These are phyloP conservation scores for Lactifluus volemus DNA, from an alignment of 768 basidiomycete species.

Conservation along the genomic window DNA sequence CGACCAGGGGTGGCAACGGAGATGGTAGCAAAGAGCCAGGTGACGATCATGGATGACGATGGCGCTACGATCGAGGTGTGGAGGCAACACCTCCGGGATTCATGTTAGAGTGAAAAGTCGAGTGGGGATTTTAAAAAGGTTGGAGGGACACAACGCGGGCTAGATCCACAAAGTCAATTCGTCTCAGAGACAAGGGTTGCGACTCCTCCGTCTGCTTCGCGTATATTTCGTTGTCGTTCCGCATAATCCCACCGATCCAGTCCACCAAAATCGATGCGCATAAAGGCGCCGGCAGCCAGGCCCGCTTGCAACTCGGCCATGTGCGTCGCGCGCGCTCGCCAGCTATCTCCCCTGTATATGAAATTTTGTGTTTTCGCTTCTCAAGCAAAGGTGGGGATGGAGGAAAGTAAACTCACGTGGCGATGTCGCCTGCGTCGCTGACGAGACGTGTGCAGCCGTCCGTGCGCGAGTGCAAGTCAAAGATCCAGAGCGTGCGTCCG, in stretches of 20 bases:
- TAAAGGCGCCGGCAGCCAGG: conserved; percentile 49
- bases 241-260: conserved; percentile 62
- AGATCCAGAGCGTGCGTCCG: conserved; percentile 68
- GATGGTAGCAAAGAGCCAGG: too few relatives aligned
- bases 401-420: conserved; percentile 61
- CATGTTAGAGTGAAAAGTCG: too few relatives aligned
- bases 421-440: conserved; percentile 44
- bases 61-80: too few relatives aligned
- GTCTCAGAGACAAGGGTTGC: neutral
- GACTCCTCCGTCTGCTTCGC: conserved; percentile 34
- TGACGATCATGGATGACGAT: too few relatives aligned
- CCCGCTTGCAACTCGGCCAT: conserved; percentile 67
- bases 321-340: conserved; percentile 63
- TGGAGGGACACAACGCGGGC: too few relatives aligned
- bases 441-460: conserved; percentile 66
- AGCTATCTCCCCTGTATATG: conserved; percentile 63
- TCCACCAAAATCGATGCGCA: conserved; percentile 71
- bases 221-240: conserved; percentile 56
- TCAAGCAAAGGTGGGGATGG: too few relatives aligned
- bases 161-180: neutral
- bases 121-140: too few relatives aligned
- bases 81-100: too few relatives aligned
- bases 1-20: too few relatives aligned
- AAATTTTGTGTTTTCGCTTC: neutral
- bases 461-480: conserved; percentile 53